Percentiles rank a stretch among this genome's conserved stretches.
Evolutionary conservation across 352 stramenopile species (phyloP).

Genomic region (Globisporangium radiosum): DNA sequence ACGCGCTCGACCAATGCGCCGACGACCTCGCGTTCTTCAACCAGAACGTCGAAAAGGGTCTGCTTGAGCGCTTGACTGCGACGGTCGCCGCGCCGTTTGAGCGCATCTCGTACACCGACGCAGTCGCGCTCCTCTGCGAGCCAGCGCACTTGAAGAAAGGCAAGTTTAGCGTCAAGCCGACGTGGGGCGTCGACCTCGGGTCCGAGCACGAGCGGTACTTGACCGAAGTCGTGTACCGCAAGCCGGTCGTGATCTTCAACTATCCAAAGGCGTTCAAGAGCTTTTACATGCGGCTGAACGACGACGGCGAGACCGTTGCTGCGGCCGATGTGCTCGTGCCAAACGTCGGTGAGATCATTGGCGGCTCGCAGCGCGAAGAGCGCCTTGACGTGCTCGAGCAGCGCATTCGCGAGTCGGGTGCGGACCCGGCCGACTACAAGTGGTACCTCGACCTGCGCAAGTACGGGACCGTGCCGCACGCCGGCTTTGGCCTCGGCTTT

Average conservation of each 20-base stretch:
- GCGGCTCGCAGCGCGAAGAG: slow-evolving; percentile 96
- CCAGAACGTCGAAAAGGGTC: slow-evolving; percentile 87
- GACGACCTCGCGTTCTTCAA: slow-evolving; percentile 95
- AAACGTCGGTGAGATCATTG: slow-evolving; percentile 96
- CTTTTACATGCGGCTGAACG: slow-evolving; percentile 99
- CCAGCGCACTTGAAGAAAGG: slow-evolving; percentile 74
- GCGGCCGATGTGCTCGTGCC: slow-evolving; percentile 97
- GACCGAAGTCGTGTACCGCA: slow-evolving; percentile 86
- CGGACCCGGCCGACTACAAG: slow-evolving; percentile 86
- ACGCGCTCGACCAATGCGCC: slow-evolving; percentile 88
- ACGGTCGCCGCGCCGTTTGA: slow-evolving; percentile 54
- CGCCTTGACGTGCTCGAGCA: slow-evolving; percentile 87
- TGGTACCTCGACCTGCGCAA: slow-evolving; percentile 98
- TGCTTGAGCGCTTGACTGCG: slow-evolving; percentile 54
- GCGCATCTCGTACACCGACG: slow-evolving; percentile 93
- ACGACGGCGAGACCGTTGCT: slow-evolving; percentile 95
- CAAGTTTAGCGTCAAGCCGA: slow-evolving; percentile 86
- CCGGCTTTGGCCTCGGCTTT: slow-evolving; percentile 97
- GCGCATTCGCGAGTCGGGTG: slow-evolving; percentile 60
- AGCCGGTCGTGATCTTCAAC: slow-evolving; percentile 96
- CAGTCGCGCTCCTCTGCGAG: slow-evolving; percentile 88
- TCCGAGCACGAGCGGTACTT: slow-evolving; percentile 97
- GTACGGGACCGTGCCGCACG: slow-evolving; percentile 96
- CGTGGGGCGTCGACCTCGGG: slow-evolving; percentile 95
- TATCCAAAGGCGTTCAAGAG: slow-evolving; percentile 99